Conservation (phyloP, 345 rosid genomes). For the Salix viminalis region DNA sequence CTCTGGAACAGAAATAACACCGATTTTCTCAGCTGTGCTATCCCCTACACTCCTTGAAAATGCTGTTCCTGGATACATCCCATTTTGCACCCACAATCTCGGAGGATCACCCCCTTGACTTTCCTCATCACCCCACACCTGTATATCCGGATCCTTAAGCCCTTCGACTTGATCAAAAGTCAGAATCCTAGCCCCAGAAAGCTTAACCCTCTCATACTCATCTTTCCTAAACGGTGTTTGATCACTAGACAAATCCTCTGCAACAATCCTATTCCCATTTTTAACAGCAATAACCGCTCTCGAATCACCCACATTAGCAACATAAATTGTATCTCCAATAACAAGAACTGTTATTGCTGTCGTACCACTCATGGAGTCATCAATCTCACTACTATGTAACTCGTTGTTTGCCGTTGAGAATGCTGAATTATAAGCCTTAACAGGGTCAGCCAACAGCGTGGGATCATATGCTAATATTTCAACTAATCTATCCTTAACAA, state of each 20-base stretch:
- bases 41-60: constrained; percentile 94
- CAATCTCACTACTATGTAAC: constrained; percentile 69
- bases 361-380: constrained; percentile 92
- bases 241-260: constrained; percentile 82
- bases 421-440: constrained; percentile 64
- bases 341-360: constrained; percentile 92
- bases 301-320: constrained; percentile 97
- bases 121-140: constrained; percentile 85
- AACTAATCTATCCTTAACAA: constrained; percentile 66
- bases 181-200: constrained; percentile 85
- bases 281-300: constrained; percentile 84
- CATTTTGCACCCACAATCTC: constrained; percentile 89
- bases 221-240: constrained; percentile 95
- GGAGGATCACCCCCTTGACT: constrained; percentile 93
- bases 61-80: constrained; percentile 94
- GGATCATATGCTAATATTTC: constrained; percentile 62
- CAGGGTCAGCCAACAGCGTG: constrained; percentile 60
- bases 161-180: constrained; percentile 97
- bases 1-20: constrained; percentile 82
- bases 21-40: constrained; percentile 75
- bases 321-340: constrained; percentile 68
- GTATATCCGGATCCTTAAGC: constrained; percentile 73
- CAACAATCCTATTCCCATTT: constrained; percentile 51
- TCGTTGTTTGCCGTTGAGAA: constrained; percentile 56
- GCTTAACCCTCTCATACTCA: constrained; percentile 86